These are phyloP conservation scores for Abortiporus biennis DNA, from an alignment of 1,284 basidiomycete genomes.

Conservation along the genomic window DNA sequence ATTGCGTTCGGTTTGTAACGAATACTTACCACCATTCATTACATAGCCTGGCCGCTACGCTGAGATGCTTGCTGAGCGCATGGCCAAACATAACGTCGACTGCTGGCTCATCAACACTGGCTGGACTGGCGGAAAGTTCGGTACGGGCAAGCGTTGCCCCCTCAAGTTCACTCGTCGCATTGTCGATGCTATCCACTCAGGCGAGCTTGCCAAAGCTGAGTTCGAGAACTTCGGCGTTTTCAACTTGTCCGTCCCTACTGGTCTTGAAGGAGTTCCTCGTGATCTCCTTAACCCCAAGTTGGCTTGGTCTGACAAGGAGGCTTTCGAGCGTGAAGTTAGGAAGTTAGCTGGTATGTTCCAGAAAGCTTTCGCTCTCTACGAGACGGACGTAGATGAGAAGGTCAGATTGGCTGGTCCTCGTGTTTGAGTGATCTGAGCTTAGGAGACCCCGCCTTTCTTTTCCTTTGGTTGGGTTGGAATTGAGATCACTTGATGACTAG, in stretches of 20 bases:
- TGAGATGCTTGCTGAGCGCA: slow-evolving; percentile 94
- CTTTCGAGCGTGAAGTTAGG: slow-evolving; percentile 79
- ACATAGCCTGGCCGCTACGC: slow-evolving; percentile 87
- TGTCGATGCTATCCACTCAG: slow-evolving; percentile 96
- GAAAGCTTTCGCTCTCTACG: slow-evolving; percentile 88
- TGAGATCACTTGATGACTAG: no score
- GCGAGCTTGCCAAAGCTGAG: slow-evolving; percentile 82
- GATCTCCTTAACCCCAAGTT: slow-evolving; percentile 83
- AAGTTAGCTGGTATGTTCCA: slow-evolving; percentile 91
- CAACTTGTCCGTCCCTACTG: slow-evolving; percentile 77
- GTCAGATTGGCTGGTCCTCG: slow-evolving; percentile 76
- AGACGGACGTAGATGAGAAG: slow-evolving; percentile 74
- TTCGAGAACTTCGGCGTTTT: slow-evolving; percentile 84
- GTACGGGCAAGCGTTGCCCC: slow-evolving; percentile 87
- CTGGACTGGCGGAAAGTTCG: slow-evolving; percentile 96
- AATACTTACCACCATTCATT: slow-evolving; percentile 29
- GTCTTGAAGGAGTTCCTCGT: slow-evolving; percentile 77
- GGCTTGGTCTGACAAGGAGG: slow-evolving; percentile 84
- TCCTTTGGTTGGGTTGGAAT: no score
- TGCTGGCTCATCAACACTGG: slow-evolving; percentile 99
- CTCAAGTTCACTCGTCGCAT: slow-evolving; percentile 95
- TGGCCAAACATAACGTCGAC: slow-evolving; percentile 87
- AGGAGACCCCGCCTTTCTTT: no score
- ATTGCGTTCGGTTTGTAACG: slow-evolving; percentile 2
- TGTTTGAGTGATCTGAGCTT: no score